Evolutionary conservation across 768 basidiomycete genomes (phyloP), one percentile per base, ranked within the genome.

Genomic region (Myochromella boudieri): DNA sequence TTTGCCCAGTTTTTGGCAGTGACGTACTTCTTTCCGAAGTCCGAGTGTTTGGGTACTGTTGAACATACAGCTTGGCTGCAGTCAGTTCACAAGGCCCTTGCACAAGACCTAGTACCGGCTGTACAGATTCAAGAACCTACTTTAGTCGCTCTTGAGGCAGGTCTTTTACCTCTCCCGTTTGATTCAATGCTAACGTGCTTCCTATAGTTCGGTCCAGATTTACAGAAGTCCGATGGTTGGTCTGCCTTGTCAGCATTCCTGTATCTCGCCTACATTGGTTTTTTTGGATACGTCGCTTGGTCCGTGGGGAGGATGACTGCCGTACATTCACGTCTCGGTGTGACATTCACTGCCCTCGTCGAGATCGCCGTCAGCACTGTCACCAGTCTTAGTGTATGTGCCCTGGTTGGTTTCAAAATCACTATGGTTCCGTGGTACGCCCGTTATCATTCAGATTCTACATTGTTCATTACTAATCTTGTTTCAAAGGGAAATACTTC

Each of bases 351-450:
- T 2, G 95, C 93, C 10, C 72, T 95, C 22, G 87, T 95, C 17
- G 93, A 97, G 67, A 85, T 97, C 33, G 72, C 85, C 6, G 92
- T 91, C 48, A 95, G 92, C 70, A 93, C 95, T 0, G 82, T 99
- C 55, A 97, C 95, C 42, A 92, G 90, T 56, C 75, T 97, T 37
- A 94, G 91, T 59, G 91, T 97, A 26, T 92, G 93, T 58, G 91
- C 92, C 5, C 72, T 98, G 17, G 81, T 90, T 34, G 91, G 93
- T 1, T 93, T 92, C 66, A 85, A 83, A 56, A 79, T 93, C 11
- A 92, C 87, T 2, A 85, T 94, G 82, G 88, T 94, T 20, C 92
- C 91, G 34, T 91, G 87, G 91, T 90, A 67, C 55, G 75, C 67
- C n/a, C 3, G 31, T 52, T 33, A 25, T 8, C 34, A 36, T 18